A percentile compares a stretch with the other conserved stretches of the same genome.
phyloP scores from a whole-genome alignment of 2,329 filamentous ascomycete species.

The Alternaria ventricosa region DNA sequence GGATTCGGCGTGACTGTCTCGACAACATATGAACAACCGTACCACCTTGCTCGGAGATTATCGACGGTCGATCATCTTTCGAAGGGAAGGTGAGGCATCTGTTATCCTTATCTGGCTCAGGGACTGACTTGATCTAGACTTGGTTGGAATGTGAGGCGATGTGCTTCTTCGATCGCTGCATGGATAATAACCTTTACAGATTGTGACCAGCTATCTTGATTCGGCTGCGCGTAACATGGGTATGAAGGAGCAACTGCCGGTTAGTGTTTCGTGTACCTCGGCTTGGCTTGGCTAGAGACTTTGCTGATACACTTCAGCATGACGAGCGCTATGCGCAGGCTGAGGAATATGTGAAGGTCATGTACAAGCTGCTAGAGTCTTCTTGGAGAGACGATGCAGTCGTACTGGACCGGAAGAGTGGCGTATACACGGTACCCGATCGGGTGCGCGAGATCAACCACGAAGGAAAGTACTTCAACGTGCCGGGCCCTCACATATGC shows the following conservation, averaged over 20 bases:
- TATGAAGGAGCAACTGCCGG: conserved; percentile 61
- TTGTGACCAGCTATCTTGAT: conserved; percentile 73
- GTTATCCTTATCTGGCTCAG: not conserved
- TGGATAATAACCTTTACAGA: conserved; percentile 45
- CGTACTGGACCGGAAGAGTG: conserved; percentile 62
- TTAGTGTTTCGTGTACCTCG: conserved; percentile 48
- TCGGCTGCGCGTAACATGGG: conserved; percentile 70
- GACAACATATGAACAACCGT: conserved; percentile 73
- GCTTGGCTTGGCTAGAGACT: conserved; percentile 61
- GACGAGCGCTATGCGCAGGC: conserved; percentile 72
- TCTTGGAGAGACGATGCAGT: conserved; percentile 74
- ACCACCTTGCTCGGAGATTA: conserved; percentile 69
- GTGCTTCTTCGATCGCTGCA: not conserved
- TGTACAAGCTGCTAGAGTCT: conserved; percentile 72
- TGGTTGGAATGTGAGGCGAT: conserved; percentile 32
- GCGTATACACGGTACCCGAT: conserved; percentile 65
- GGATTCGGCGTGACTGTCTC: conserved; percentile 72
- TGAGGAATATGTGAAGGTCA: conserved; percentile 72
- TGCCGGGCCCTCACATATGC: conserved; percentile 71
- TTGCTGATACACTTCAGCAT: conserved; percentile 53
- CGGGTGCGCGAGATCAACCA: conserved; percentile 72
- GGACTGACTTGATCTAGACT: conserved; percentile 19
- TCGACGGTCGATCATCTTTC: conserved; percentile 72
- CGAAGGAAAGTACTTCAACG: conserved; percentile 67
- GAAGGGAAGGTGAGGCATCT: conserved; percentile 58